Percentiles rank a stretch among this genome's conserved stretches.
Conservation (phyloP, 78 protist genomes). For the Protostelium mycophagum region DNA sequence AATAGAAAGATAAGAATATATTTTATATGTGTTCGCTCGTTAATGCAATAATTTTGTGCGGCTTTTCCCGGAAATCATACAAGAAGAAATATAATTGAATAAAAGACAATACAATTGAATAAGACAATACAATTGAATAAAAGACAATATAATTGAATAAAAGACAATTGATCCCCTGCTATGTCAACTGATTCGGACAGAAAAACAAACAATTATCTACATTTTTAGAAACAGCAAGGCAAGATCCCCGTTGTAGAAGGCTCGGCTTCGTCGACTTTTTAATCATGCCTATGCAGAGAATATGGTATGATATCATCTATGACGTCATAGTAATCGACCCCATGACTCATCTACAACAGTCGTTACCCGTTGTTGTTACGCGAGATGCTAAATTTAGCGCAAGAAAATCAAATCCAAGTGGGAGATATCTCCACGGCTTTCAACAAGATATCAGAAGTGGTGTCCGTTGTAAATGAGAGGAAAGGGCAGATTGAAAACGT, state of each 20-base stretch:
- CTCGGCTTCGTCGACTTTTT: not conserved
- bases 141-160: too few species aligned
- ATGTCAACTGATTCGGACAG: too few species aligned
- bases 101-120: too few species aligned
- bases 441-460: not conserved
- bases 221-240: not conserved
- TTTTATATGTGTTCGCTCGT: too few species aligned
- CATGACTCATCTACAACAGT: not conserved
- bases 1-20: too few species aligned
- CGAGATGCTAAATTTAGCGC: not conserved
- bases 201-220: not conserved
- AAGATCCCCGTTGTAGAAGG: not conserved
- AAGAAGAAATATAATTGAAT: too few species aligned
- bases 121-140: too few species aligned
- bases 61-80: too few species aligned
- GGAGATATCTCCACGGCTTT: not conserved
- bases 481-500: not conserved
- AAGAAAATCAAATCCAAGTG: not conserved
- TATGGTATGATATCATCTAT: not conserved
- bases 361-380: not conserved
- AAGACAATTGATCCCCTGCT: too few species aligned
- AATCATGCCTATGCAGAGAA: not conserved
- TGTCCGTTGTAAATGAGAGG: not conserved
- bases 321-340: too few species aligned
- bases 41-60: too few species aligned